Evolutionary conservation across 371 early-diverging fungal genomes (phyloP).

Genomic region (Funneliformis caledonium): DNA sequence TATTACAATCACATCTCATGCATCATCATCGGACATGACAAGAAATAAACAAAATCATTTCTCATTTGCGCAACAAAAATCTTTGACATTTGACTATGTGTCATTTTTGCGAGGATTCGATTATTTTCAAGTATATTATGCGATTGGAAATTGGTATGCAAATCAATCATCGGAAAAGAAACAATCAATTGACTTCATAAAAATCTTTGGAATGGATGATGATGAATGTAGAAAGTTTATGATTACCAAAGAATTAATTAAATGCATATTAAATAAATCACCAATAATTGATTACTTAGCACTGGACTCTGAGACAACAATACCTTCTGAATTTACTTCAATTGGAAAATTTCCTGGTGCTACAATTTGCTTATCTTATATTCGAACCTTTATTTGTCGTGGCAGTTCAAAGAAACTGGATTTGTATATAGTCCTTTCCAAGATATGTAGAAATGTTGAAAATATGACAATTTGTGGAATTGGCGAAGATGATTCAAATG

Average conservation of each 20-base stretch:
- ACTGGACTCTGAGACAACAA: not conserved
- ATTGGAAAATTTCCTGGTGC: not conserved
- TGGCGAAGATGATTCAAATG: not conserved
- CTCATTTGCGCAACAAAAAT: not conserved
- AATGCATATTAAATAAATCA: not conserved
- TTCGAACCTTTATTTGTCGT: conserved; percentile 8
- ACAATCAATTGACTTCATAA: not conserved
- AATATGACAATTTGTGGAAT: not conserved
- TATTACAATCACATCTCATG: not conserved
- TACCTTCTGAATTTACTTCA: conserved; percentile 7
- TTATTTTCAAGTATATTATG: conserved; percentile 5
- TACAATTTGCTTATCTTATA: not conserved
- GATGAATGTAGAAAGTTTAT: not conserved
- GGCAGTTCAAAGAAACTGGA: not conserved
- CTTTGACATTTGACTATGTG: not conserved
- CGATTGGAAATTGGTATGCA: conserved; percentile 11
- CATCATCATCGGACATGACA: not conserved
- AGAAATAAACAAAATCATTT: too few relatives aligned
- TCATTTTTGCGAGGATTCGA: conserved; percentile 17
- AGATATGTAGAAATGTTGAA: not conserved
- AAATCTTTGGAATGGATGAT: not conserved
- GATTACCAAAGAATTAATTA: conserved; percentile 9
- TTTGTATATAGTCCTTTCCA: not conserved
- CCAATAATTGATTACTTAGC: conserved; percentile 6
- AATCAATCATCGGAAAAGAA: conserved; percentile 4